A percentile compares a stretch with the other conserved stretches of the same genome.
phyloP scores from a whole-genome alignment of 2,329 filamentous ascomycete species.

The Pseudogymnoascus sp. region DNA sequence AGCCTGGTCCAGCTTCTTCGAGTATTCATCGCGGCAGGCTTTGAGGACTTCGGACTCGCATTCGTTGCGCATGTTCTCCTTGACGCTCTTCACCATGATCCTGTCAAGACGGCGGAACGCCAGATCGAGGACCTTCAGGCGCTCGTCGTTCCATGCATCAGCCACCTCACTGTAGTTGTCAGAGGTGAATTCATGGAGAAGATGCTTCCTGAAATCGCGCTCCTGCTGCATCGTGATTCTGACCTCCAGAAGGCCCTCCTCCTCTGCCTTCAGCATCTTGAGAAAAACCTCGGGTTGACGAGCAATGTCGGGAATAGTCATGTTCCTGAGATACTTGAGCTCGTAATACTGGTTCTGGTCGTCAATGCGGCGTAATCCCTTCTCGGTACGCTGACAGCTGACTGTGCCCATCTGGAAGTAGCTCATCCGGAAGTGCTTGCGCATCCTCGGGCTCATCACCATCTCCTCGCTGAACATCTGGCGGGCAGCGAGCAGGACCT shows the following conservation, averaged over 20 bases:
- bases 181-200: constrained; percentile 79
- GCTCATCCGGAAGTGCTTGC: constrained; percentile 72
- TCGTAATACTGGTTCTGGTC: constrained; percentile 95
- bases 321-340: constrained; percentile 90
- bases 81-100: constrained; percentile 82
- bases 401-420: constrained; percentile 80
- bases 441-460: constrained; percentile 77
- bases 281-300: constrained; percentile 81
- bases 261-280: constrained; percentile 95
- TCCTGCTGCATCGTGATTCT: constrained; percentile 69
- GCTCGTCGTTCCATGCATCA: constrained; percentile 87
- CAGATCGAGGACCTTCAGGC: constrained; percentile 73
- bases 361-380: constrained; percentile 86
- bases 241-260: constrained; percentile 85
- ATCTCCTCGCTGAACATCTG: constrained; percentile 89
- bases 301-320: constrained; percentile 73
- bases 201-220: constrained; percentile 63
- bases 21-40: constrained; percentile 80
- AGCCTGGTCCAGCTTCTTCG: constrained; percentile 84
- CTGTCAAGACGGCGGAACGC: constrained; percentile 75
- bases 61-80: constrained; percentile 85
- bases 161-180: constrained; percentile 94
- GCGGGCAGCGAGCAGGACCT: constrained; percentile 71
- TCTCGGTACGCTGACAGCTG: constrained; percentile 85
- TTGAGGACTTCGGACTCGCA: constrained; percentile 91